Evolutionary conservation across 108 stramenopile genomes (phyloP).

Genomic region (Fragilariopsis cylindrus): DNA sequence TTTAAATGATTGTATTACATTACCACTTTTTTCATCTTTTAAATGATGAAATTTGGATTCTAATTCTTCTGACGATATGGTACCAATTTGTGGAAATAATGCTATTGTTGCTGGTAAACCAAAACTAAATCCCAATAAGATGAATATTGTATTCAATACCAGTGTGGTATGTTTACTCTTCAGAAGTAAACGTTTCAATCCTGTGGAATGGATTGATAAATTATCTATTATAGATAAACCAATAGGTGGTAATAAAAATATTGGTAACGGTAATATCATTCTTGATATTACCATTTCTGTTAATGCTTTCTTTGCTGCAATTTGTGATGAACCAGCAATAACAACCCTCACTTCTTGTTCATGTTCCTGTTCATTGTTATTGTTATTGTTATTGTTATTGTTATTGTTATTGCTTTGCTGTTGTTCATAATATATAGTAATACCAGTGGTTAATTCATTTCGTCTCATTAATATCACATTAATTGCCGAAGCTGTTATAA

Average conservation of each 20-base stretch:
- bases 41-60: constrained; percentile 60
- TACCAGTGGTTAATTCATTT: constrained; percentile 5
- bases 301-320: constrained; percentile 5
- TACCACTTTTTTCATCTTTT: constrained; percentile 34
- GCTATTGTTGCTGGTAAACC: constrained; percentile 83
- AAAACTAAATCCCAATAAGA: constrained; percentile 72
- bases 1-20: constrained; percentile 48
- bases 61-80: constrained; percentile 58
- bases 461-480: constrained; percentile 2
- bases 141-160: constrained; percentile 72
- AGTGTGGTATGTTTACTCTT: background rate
- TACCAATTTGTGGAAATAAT: constrained; percentile 81
- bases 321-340: constrained; percentile 1
- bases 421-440: constrained; percentile 3
- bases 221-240: background rate
- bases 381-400: background rate
- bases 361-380: too few relatives aligned
- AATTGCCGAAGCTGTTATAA: background rate
- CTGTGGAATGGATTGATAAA: background rate
- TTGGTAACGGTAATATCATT: constrained; percentile 3
- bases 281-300: constrained; percentile 3
- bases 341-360: background rate
- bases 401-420: background rate
- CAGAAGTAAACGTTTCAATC: background rate
- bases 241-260: background rate